Evolutionary conservation across 768 basidiomycete genomes (phyloP), one percentile per base, ranked within the genome.

Genomic region (Phlebiopsis gigantea): DNA sequence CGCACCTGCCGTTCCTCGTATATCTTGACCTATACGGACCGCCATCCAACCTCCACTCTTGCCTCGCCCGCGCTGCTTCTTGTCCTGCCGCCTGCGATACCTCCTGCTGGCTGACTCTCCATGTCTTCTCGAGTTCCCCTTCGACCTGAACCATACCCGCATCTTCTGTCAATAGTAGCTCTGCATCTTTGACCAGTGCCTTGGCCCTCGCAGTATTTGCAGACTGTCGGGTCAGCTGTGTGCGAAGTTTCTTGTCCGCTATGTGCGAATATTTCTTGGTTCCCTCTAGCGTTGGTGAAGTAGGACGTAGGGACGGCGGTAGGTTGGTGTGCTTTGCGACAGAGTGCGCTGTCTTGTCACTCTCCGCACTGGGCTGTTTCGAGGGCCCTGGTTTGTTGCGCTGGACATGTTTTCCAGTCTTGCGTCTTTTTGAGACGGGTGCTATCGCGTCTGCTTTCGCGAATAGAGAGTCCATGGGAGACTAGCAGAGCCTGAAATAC

Each of bases 1-100:
- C 81, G 65, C 47, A 92, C 90, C 93, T 78, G 62, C 97, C 97
- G 67, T 99, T 96, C 63, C 88, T 76, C 21, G 93, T 92, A 73
- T 95, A 97, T 62, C 92, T 80, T 41, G 85, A 79, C 46, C 84
- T 76, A 67, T 96, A 96, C 2, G 88, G 88, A 0, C 96, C 96
- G 12, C 87, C 87, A 57, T 95, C 90, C 43, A 99, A 71, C 57
- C 79, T 84, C 74, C 88, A 82, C 67, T 94, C 92, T 65, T 79
- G 84, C 46, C 87, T 74, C 17, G 93, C 90, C 49, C 73, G 78
- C 10, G 84, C 83, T 12, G 91, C 90, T 63, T 95, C 94, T 59
- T 77, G 74, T 0, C 93, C 83, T 46, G 90, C 78, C 21, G 77
- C 75, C 47, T 78, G 61, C 10, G 75, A 73, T 58, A 98, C 87